Evolutionary conservation across 495 filamentous ascomycete species (phyloP), one percentile per base, ranked within the genome.

Genomic region (Podospora didyma): DNA sequence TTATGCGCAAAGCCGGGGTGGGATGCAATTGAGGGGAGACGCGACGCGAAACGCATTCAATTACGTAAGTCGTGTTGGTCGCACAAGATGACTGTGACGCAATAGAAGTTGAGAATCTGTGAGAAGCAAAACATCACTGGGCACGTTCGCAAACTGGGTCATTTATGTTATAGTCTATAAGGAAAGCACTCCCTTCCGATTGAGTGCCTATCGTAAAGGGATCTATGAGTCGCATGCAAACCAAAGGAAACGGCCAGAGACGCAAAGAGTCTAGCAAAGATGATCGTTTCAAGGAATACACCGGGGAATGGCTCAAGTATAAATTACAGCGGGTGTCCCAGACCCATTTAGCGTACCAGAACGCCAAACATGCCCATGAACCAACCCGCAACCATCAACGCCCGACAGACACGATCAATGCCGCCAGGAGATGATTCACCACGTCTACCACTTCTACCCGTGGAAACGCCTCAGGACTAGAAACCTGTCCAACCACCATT

Each of bases 241-340:
- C 57, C 64, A 56, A 71, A 66, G 67, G 61, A 72, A 72, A 72
- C 57, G 53, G 51, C 57, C 62, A 66, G 53, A 61, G 66, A 69
- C 61, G 56, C n/a, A 57, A 65, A 62, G 60, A 71, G 54, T 62
- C 64, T 67, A 22, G 59, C 51, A 61, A 61, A 66, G 63, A 74
- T 66, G 60, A 64, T 64, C 63, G 65, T 70, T 63, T 68, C 65
- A 70, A 70, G 72, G 71, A 81, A 81, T 75, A 79, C 77, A 79
- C 76, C 70, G 75, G 73, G 78, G 69, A 77, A 78, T 77, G 74
- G 75, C 74, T 75, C 66, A 59, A 65, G 73, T 77, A 79, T 83
- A 82, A 79, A 82, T 81, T 83, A 83, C 80, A 83, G 76, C 75
- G 77, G 76, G 64, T 62, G 69, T 60, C 58, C 60, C 55, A 19